Base-by-base conservation (phyloP, 2,329 filamentous ascomycete species). In the Cercospora sesami region DNA sequence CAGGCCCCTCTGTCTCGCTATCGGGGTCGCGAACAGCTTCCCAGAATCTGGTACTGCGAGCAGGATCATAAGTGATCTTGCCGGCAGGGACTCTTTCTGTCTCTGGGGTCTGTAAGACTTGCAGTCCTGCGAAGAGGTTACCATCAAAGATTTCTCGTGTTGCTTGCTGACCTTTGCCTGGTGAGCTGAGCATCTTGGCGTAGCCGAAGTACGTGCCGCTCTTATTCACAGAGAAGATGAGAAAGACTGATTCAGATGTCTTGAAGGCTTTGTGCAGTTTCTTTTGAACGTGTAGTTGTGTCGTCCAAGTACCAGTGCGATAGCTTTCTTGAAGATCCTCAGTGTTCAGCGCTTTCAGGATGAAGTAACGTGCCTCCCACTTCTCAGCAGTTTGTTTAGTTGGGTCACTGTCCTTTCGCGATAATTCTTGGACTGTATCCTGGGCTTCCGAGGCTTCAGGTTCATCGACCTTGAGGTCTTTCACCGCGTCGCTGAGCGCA, bases 131-230 rank as follows among this genome's bases (percentile, higher is more conserved):
- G 26, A 48, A 45, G 5, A 45, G 60, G 18, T 92, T 82, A 71
- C 94, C 91, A 90, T 66, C 93, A 86, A 74, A 90, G 4, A 36
- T 33, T 36, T 36, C 28, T 36, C 31, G 16, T 10, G 55, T 36
- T 14, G 55, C n/a, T 21, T 31, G 28, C 28, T 59, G 16, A 16
- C 31, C 31, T 59, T 59, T 36, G 55, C 28, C 28, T 89, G 76
- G 97, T 95, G 9, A 89, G 83, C 94, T 97, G 9, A 85, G 83
- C 94, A 98, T 98, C 36, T 91, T 88, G 21, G 94, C 94, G 76
- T 96, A 97, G 21, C 94, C 94, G 80, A 95, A 97, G 77, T 97
- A 98, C 79, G 97, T 94, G 12, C 94, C 94, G 0, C 94, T 97
- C 76, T 97, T 97, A 79, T 98, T 98, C 16, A 94, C 94, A 0